phyloP scores from a whole-genome alignment of 805 yeast species.

The Kuraishia floccosa region DNA sequence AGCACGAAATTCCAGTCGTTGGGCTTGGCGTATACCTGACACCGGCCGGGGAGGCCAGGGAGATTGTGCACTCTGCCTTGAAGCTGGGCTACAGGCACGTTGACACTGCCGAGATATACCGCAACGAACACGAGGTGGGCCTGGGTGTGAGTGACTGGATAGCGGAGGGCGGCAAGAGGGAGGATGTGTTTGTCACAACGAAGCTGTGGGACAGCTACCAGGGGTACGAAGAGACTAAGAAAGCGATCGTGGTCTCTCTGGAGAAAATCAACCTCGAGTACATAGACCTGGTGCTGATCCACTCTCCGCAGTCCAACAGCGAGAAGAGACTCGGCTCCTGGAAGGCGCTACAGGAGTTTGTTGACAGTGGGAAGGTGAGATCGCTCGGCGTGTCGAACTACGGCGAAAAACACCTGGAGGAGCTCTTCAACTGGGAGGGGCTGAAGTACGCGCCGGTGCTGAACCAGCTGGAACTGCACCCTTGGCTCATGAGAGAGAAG shows the following conservation, averaged over 20 bases:
- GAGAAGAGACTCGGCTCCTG: conserved; percentile 36
- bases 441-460: conserved; percentile 31
- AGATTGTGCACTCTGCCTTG: conserved; percentile 45
- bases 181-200: conserved; percentile 28
- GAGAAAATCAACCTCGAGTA: conserved; percentile 26
- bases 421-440: conserved; percentile 33
- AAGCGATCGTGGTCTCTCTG: conserved; percentile 26
- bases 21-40: conserved; percentile 46
- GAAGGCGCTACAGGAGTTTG: conserved; percentile 45
- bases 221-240: conserved; percentile 29
- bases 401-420: conserved; percentile 44
- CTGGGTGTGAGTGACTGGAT: conserved; percentile 41
- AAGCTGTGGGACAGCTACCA: conserved; percentile 25
- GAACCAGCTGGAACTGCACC: conserved; percentile 40
- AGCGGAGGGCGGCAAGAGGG: conserved; percentile 22
- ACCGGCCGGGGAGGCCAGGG: conserved; percentile 23
- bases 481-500: conserved; percentile 34
- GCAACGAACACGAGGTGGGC: conserved; percentile 51
- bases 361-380: conserved; percentile 34
- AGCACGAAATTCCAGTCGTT: conserved; percentile 41
- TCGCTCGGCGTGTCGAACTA: conserved; percentile 57
- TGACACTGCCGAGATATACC: conserved; percentile 62
- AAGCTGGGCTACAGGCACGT: conserved; percentile 61
- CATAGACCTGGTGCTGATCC: conserved; percentile 43
- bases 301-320: conserved; percentile 36